These are phyloP conservation scores for Phytomonas sp. DNA, from an alignment of 208 protist genomes.

Conservation along the genomic window DNA sequence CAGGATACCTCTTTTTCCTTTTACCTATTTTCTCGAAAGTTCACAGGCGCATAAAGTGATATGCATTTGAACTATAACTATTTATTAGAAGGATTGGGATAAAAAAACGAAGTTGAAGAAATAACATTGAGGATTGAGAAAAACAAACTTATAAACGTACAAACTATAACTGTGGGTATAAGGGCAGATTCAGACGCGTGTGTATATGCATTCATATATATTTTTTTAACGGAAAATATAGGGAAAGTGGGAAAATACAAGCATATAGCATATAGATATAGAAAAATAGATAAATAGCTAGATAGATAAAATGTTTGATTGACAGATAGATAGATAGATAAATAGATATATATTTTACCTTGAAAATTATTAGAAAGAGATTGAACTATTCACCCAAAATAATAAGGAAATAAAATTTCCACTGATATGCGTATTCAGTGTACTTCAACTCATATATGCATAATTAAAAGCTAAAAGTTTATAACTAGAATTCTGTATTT, in stretches of 20 bases:
- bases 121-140: background rate
- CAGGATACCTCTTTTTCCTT: background rate
- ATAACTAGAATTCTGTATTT: background rate
- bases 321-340: conserved; percentile 1
- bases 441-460: background rate
- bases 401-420: too few relatives aligned
- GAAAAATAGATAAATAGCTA: conserved; percentile 3
- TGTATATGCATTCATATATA: background rate
- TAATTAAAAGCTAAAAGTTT: background rate
- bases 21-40: background rate
- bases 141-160: background rate
- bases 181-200: background rate
- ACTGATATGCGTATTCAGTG: too few relatives aligned
- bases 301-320: conserved; percentile 5
- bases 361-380: too few relatives aligned
- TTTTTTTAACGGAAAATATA: background rate
- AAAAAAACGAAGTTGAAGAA: conserved; percentile 6
- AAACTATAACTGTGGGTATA: background rate
- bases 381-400: too few relatives aligned
- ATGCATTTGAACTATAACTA: background rate
- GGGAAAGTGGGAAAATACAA: too few relatives aligned
- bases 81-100: background rate
- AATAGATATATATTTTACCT: conserved; percentile 1
- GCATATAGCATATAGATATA: conserved; percentile 6
- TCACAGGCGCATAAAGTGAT: background rate